Evolutionary conservation across 2,329 filamentous ascomycete species (phyloP), one percentile per base, ranked within the genome.

Genomic region (Didymella glomerata): DNA sequence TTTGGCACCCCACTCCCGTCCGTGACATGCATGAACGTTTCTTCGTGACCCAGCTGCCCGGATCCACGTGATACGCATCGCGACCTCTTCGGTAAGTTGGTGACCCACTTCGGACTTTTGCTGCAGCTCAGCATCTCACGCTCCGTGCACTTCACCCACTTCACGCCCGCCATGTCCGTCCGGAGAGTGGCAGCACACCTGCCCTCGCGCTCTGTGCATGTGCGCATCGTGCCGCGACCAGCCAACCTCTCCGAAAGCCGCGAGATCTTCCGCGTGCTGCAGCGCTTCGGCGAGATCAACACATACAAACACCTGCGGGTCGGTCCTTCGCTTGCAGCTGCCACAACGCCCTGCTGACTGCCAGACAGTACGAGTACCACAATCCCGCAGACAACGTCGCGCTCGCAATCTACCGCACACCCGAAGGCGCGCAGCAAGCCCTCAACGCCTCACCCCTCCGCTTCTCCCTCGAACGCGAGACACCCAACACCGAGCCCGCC

Each of bases 251-350:
- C 76, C n/a, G 82, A 84, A 55, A 82, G 80, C 54, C 77, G 82
- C 45, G 78, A 83, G 64, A 78, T 85, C 40, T 70, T 82, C 41
- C 77, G 79, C 36, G 69, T 84, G 51, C 69, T 84, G 53, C 78
- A 81, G 61, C 75, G 77, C 51, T 84, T 82, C 62, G 82, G 82
- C 38, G 80, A 83, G 49, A 74, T 85, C 44, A 78, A 78, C 62
- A 78, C 79, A 63, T 84, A 78, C 73, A 79, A 79, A 63, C 77
- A 76, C 63, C 74, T 84, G 41, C 77, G 73, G 51, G 78, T 79
- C 54, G 14, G 72, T 66, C 20, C 30, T 34, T 16, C 47, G 27
- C 45, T 27, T 22, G 25, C 28, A 28, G 32, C 22, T 20, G 22
- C 46, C 27, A 18, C 24, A 30, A 41, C 40, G 27, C 27, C 18